phyloP scores from a whole-genome alignment of 176 grass and related monocot genomes.

The Chloris gayana region DNA sequence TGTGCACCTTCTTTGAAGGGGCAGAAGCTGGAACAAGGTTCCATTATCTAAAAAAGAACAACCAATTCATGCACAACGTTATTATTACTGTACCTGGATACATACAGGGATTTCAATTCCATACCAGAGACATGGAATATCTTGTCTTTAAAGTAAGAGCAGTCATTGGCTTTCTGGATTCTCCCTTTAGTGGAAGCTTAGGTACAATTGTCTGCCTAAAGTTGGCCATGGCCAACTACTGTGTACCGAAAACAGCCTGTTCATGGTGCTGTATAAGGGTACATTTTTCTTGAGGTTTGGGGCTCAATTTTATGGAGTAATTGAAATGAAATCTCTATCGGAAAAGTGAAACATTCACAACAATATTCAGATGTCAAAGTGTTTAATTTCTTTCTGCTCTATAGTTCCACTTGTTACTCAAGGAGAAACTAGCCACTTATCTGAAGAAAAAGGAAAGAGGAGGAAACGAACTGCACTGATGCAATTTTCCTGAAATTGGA shows the following conservation, averaged over 20 bases:
- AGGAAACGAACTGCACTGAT: not conserved
- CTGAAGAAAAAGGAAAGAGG: no score
- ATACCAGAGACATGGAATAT: constrained; percentile 10
- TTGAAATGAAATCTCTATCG: not conserved
- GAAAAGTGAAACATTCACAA: not conserved
- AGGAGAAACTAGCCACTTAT: not conserved
- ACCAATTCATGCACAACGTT: constrained; percentile 21
- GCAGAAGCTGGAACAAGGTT: no score
- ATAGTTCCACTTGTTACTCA: not conserved
- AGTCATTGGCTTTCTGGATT: constrained; percentile 17
- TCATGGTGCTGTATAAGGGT: not conserved
- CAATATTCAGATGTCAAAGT: not conserved
- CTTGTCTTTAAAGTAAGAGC: constrained; percentile 24
- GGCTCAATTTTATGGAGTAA: not conserved
- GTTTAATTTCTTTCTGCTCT: not conserved
- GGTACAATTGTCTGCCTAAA: constrained; percentile 43
- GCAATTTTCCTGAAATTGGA: not conserved
- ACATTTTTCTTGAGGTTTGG: not conserved
- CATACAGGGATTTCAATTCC: not conserved
- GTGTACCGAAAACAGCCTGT: constrained; percentile 45
- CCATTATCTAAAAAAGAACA: no score
- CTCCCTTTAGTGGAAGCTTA: constrained; percentile 2
- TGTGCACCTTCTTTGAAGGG: no score
- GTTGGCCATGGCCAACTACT: constrained; percentile 13
- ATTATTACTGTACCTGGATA: constrained; percentile 7